A percentile compares a stretch with the other conserved stretches of the same genome.
phyloP scores from a whole-genome alignment of 768 basidiomycete species.

The Russula virescens region DNA sequence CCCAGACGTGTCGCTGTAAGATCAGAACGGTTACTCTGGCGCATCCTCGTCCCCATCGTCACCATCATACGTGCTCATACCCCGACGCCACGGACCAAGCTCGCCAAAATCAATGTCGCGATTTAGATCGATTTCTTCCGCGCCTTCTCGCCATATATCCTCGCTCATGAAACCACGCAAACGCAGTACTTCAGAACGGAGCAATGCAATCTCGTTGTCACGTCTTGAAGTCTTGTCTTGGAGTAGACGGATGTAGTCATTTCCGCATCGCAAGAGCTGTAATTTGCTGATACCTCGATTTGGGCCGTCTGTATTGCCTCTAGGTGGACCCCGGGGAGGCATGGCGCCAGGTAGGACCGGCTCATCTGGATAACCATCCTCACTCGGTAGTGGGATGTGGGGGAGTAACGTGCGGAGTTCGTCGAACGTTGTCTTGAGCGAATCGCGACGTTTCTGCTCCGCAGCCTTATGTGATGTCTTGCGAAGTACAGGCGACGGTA shows the following conservation, averaged over 20 bases:
- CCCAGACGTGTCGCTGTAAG: not conserved
- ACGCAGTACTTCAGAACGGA: constrained; percentile 62
- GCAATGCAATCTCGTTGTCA: constrained; percentile 65
- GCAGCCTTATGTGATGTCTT: constrained; percentile 93
- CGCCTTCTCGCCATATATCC: constrained; percentile 32
- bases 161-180: constrained; percentile 40
- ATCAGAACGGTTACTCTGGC: constrained; percentile 15
- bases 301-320: constrained; percentile 82
- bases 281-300: constrained; percentile 94
- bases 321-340: constrained; percentile 84
- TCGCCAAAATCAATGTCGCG: constrained; percentile 56
- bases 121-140: constrained; percentile 45
- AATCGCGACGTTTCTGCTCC: constrained; percentile 95
- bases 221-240: constrained; percentile 72
- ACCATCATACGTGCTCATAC: constrained; percentile 22
- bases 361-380: constrained; percentile 64
- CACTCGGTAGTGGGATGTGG: constrained; percentile 77
- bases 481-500: constrained; percentile 39
- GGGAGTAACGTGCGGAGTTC: constrained; percentile 80
- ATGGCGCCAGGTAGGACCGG: constrained; percentile 81
- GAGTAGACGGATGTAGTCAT: constrained; percentile 77
- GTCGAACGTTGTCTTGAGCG: constrained; percentile 90
- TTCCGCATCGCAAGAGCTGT: constrained; percentile 85
- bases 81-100: constrained; percentile 26
- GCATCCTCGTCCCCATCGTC: constrained; percentile 21